Conservation (phyloP, 2,329 filamentous ascomycete species). For the Aspergillus udagawae region DNA sequence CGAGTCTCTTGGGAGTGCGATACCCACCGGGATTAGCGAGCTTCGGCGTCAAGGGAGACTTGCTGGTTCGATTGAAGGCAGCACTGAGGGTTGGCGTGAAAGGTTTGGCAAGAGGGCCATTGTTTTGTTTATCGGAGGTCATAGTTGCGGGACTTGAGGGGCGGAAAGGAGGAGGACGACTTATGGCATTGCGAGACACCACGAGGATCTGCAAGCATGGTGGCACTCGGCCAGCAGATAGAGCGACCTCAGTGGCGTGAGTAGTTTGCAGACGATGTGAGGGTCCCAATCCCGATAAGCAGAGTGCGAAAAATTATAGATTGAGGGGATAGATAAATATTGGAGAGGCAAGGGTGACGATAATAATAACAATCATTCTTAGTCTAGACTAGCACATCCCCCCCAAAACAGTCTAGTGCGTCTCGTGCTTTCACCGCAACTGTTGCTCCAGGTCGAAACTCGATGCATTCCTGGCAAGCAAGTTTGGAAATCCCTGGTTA, state of each 20-base stretch:
- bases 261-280: not conserved
- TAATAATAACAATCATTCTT: not conserved
- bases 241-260: slow-evolving; percentile 13
- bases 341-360: slow-evolving; percentile 5
- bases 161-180: slow-evolving; percentile 34
- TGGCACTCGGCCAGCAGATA: slow-evolving; percentile 25
- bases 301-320: not conserved
- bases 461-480: not conserved
- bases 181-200: slow-evolving; percentile 44
- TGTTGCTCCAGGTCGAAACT: not conserved
- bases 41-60: slow-evolving; percentile 57
- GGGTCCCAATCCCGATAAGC: not conserved
- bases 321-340: slow-evolving; percentile 1
- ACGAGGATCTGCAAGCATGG: slow-evolving; percentile 30
- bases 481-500: not conserved
- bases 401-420: not conserved
- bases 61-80: slow-evolving; percentile 53
- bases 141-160: slow-evolving; percentile 39
- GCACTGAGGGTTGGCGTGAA: slow-evolving; percentile 67
- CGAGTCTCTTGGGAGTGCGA: slow-evolving; percentile 31
- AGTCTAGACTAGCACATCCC: not conserved
- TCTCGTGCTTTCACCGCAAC: not conserved
- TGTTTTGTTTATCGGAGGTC: slow-evolving; percentile 51
- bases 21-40: slow-evolving; percentile 44
- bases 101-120: slow-evolving; percentile 50